These are phyloP conservation scores for Schrenkiella parvula DNA, from an alignment of 345 rosid genomes.

Conservation along the genomic window DNA sequence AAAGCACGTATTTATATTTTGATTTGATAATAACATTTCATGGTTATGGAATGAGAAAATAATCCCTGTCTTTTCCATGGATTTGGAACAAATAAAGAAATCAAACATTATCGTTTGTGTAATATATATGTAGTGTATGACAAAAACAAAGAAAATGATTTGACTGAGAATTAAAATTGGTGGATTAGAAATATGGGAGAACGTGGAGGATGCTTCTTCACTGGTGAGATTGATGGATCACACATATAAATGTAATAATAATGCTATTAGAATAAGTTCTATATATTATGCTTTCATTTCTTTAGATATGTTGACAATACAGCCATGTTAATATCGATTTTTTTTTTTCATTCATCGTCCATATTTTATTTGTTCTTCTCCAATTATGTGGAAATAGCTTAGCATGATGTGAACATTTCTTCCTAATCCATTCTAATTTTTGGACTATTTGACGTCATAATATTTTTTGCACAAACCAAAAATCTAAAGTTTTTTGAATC, in stretches of 20 bases:
- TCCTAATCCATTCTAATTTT: background rate
- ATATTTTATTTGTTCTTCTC: slow-evolving; percentile 18
- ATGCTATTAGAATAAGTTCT: slow-evolving; percentile 35
- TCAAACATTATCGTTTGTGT: background rate
- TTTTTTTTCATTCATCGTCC: slow-evolving; percentile 6
- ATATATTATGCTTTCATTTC: slow-evolving; percentile 26
- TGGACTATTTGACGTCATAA: background rate
- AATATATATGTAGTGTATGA: background rate
- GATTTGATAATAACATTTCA: slow-evolving; percentile 24
- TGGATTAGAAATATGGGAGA: slow-evolving; percentile 13
- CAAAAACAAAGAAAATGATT: background rate
- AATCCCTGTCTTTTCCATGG: background rate
- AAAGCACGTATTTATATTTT: background rate
- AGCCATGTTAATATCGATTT: background rate
- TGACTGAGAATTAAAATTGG: slow-evolving; percentile 25
- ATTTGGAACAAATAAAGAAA: slow-evolving; percentile 19
- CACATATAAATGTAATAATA: slow-evolving; percentile 4
- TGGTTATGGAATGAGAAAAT: slow-evolving; percentile 16
- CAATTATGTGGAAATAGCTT: background rate
- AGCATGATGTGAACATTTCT: slow-evolving; percentile 11
- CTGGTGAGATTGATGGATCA: slow-evolving; percentile 24
- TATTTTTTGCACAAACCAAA: background rate
- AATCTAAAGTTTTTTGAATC: background rate
- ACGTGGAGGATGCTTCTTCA: slow-evolving; percentile 29
- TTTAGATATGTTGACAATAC: background rate